These are phyloP conservation scores for Diplotaxis tenuifolia DNA, from an alignment of 345 rosid genomes.

Conservation along the genomic window DNA sequence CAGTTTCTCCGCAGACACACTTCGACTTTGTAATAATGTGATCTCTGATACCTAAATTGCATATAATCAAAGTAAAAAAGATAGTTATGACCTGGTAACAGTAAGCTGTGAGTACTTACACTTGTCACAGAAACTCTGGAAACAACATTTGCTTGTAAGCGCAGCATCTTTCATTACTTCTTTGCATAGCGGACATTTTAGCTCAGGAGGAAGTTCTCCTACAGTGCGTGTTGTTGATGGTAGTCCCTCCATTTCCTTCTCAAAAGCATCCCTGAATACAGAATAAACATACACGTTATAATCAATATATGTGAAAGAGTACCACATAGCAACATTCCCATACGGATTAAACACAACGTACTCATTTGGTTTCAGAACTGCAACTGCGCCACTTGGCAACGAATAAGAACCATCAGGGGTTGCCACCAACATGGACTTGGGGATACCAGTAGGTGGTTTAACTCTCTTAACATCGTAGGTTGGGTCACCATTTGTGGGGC, in stretches of 20 bases:
- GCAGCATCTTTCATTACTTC: slow-evolving; percentile 95
- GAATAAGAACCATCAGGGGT: slow-evolving; percentile 97
- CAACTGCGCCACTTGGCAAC: slow-evolving; percentile 94
- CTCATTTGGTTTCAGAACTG: slow-evolving; percentile 96
- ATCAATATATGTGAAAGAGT: neutral
- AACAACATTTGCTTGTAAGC: slow-evolving; percentile 93
- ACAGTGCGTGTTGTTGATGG: slow-evolving; percentile 85
- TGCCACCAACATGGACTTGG: slow-evolving; percentile 95
- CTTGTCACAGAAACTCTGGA: slow-evolving; percentile 77
- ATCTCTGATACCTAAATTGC: slow-evolving; percentile 75
- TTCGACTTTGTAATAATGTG: slow-evolving; percentile 66
- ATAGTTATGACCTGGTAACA: neutral
- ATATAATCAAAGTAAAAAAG: slow-evolving; percentile 7
- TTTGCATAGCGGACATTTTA: slow-evolving; percentile 92
- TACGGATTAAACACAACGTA: slow-evolving; percentile 37
- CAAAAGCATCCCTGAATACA: slow-evolving; percentile 86
- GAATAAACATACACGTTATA: neutral
- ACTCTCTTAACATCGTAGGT: slow-evolving; percentile 82
- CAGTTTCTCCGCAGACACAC: slow-evolving; percentile 86
- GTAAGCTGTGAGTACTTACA: slow-evolving; percentile 44
- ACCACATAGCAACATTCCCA: neutral
- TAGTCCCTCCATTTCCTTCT: slow-evolving; percentile 88
- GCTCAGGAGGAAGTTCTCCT: slow-evolving; percentile 97
- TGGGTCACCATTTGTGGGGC: slow-evolving; percentile 98
- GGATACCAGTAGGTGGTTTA: slow-evolving; percentile 95